Evolutionary conservation across 495 filamentous ascomycete genomes (phyloP), one percentile per base, ranked within the genome.

Genomic region (Lepidopterella palustris): DNA sequence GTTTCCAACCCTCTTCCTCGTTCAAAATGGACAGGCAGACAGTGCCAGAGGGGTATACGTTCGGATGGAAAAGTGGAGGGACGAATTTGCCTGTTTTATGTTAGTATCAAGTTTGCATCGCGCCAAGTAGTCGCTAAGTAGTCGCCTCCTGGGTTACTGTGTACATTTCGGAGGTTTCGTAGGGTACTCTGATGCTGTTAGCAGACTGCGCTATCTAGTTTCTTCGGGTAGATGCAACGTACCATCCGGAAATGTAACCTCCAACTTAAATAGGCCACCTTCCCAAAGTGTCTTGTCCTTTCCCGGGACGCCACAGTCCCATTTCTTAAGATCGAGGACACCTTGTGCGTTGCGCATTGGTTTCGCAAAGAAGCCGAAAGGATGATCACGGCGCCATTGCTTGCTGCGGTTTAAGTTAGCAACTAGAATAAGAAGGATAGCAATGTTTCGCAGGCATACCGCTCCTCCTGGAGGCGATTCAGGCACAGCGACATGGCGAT

Each of bases 101-200:
- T 51, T 35, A 60, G 32, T 10, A 13, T 18, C 9, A 42, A 18
- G 3, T 13, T 42, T 25, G 55, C 39, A 26, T 15, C 50, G 21
- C 39, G 25, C 53, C n/a, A n/a, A n/a, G n/a, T n/a, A n/a, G n/a
- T n/a, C n/a, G n/a, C n/a, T n/a, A n/a, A n/a, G n/a, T n/a, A n/a
- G n/a, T n/a, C n/a, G n/a, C n/a, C n/a, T n/a, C n/a, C n/a, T n/a
- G n/a, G n/a, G n/a, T n/a, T n/a, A n/a, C n/a, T n/a, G n/a, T n/a
- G n/a, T n/a, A 96, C 93, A 99, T 74, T 99, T 99, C 0, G 93
- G 93, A 26, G 93, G 93, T 71, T 99, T 99, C 47, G 93, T 97
- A 28, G 93, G 93, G 73, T 99, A 99, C 69, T 99, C 93, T 98
- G 68, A 29, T 52, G 52, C 59, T 63, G 42, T 69, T 66, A 52